Evolutionary conservation across 2,329 filamentous ascomycete genomes (phyloP), one percentile per base, ranked within the genome.

Genomic region (Kalaharituber pfeilii): DNA sequence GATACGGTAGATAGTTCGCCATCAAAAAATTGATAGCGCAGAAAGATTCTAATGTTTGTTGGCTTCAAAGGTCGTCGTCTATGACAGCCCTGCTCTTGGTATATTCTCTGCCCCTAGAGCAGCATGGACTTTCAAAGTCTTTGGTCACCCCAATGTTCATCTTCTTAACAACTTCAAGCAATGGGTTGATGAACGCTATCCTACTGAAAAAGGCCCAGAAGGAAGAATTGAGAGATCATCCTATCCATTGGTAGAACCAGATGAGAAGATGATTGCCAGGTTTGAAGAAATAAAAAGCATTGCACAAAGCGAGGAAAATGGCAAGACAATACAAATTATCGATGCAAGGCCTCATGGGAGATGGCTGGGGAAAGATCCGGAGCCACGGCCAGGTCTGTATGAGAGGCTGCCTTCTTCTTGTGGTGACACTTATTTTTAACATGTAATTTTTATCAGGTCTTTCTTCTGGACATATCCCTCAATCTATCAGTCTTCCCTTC

Each of bases 91-190:
- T 59, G 88, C 96, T 71, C 72, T 89, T 27, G 91, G 91, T 8
- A 88, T 98, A 57, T 94, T 98, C 71, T 91, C 84, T 63, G 91
- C 89, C 1, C 91, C 91, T 3, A 78, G 91, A 42, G 89, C 94
- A 0, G 89, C 81, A 55, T 98, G 91, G 91, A 98, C 89, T 1
- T 73, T 98, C 60, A 80, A 79, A 64, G 79, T 86, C 29, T 96
- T 96, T 68, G 91, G 91, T 1, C 91, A 98, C 67, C 73, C 79
- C 45, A 82, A 79, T 59, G 89, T 98, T 13, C 87, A 95, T 67
- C 70, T 98, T 18, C 71, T 98, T 53, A 93, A 98, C 72, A 98
- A 98, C 71, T 98, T 95, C 71, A 84, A 82, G 67, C 70, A 84
- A n/a, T 98, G 88, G 86, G 81, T 89, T 1, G 83, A 89, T 29